These are phyloP conservation scores for Trichoderma sp. DNA, from an alignment of 2,329 filamentous ascomycete genomes.

Conservation along the genomic window DNA sequence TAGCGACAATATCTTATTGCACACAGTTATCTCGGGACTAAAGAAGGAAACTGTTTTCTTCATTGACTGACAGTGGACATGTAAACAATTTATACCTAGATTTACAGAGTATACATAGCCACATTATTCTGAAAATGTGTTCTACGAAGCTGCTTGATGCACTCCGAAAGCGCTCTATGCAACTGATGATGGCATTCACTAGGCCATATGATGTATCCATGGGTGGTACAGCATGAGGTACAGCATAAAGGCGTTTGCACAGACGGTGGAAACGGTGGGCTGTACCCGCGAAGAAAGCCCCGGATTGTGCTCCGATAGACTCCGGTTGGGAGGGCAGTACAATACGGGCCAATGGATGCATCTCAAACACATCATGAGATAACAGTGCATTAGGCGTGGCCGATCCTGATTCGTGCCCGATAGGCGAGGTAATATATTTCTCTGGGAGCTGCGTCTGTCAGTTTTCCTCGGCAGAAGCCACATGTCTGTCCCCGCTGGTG, in stretches of 20 bases:
- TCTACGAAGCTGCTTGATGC: neutral
- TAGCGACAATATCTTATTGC: neutral
- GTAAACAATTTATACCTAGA: neutral
- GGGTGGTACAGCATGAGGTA: neutral
- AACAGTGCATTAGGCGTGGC: neutral
- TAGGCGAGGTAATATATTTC: neutral
- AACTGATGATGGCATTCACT: neutral
- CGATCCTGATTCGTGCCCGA: neutral
- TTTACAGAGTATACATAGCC: neutral
- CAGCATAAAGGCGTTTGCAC: neutral
- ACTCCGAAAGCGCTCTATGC: neutral
- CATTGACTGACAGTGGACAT: neutral
- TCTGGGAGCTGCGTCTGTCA: neutral
- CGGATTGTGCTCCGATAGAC: neutral
- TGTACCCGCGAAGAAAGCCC: neutral
- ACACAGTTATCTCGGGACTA: neutral
- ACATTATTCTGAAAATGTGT: neutral
- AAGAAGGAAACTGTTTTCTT: neutral
- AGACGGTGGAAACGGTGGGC: neutral
- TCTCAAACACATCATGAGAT: neutral
- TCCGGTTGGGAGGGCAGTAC: neutral
- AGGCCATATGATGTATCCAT: neutral
- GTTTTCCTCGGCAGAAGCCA: neutral
- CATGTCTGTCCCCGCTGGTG: no score
- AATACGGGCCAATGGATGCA: neutral